Evolutionary conservation across 139 green algal species (phyloP).

Genomic region (Closterium sp.): DNA sequence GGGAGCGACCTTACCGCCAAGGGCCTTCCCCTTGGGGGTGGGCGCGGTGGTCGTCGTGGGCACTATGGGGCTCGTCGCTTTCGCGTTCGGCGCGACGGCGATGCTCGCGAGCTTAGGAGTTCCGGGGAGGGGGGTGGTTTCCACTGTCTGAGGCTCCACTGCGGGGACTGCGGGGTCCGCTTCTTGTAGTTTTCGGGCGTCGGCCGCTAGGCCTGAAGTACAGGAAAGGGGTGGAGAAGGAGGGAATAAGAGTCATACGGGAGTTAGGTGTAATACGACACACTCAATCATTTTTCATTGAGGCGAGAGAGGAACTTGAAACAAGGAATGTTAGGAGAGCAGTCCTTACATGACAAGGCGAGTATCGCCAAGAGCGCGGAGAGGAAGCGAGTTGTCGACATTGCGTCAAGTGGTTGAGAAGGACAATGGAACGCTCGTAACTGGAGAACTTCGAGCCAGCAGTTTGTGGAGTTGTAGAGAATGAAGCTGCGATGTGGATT

Average conservation of each 20-base stretch:
- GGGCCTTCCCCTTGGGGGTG: not conserved
- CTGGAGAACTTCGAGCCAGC: too few species aligned
- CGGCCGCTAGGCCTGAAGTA: not conserved
- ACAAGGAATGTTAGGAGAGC: not conserved
- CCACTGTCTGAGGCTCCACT: not conserved
- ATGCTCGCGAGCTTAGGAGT: not conserved
- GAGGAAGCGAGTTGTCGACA: not conserved
- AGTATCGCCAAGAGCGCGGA: not conserved
- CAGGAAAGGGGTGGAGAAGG: not conserved
- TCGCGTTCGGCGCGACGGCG: not conserved
- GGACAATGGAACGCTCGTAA: too few species aligned
- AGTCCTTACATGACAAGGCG: not conserved
- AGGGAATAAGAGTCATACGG: not conserved
- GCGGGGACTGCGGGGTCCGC: not conserved
- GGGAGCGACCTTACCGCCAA: not conserved
- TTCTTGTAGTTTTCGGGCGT: not conserved
- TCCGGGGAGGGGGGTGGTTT: not conserved
- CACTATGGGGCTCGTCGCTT: not conserved
- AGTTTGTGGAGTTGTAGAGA: too few species aligned
- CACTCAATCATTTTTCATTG: too few species aligned
- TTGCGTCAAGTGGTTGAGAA: not conserved
- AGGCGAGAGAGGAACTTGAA: not conserved
- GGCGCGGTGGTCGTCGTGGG: not conserved
- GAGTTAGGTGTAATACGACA: not conserved
- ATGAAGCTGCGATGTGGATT: too few species aligned